Evolutionary conservation across 805 yeast species (phyloP), one percentile per base, ranked within the genome.

Genomic region (Candida caryicola): DNA sequence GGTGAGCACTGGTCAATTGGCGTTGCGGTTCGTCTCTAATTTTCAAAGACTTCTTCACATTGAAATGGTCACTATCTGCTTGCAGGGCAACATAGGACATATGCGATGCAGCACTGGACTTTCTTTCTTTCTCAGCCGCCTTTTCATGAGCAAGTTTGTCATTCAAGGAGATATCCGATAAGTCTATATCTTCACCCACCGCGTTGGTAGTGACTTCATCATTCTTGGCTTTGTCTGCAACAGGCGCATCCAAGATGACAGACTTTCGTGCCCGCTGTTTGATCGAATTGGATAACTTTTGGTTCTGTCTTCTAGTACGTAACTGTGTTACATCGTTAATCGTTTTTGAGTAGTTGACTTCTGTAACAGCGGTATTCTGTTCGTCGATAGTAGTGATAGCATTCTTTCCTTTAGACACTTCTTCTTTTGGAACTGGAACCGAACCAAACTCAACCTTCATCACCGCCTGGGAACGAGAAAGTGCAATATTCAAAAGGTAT

Each of bases 401-500:
- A 21, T 21, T 21, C 25, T 21, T 8, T 29, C 18, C 21, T 36
- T 21, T 23, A 2, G 13, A 12, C 5, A 10, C 19, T 17, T 31
- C 26, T 12, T 27, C 32, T 3, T 25, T 10, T 5, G 29, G 13
- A 3, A 10, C 14, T 17, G 6, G 15, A 9, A 7, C 23, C 3
- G 9, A 6, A 3, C 44, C 47, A 26, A 47, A 21, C 9, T 45
- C 46, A 5, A 43, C 56, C 36, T 45, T 54, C 77, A 83, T 79
- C 0, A 81, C 85, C 14, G 77, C 72, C 52, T 65, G 79, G 28
- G 84, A 84, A 40, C 96, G 71, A 3, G 84, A 77, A 33, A 90
- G 68, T 0, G 98, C 98, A 45, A 93, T 88, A 51, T 85, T 83
- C 47, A 90, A 66, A 32, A 93, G 64, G 55, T 80, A 87, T 14